Evolutionary conservation across 2,329 filamentous ascomycete genomes (phyloP).

Genomic region (Taxawa tesnikishii): DNA sequence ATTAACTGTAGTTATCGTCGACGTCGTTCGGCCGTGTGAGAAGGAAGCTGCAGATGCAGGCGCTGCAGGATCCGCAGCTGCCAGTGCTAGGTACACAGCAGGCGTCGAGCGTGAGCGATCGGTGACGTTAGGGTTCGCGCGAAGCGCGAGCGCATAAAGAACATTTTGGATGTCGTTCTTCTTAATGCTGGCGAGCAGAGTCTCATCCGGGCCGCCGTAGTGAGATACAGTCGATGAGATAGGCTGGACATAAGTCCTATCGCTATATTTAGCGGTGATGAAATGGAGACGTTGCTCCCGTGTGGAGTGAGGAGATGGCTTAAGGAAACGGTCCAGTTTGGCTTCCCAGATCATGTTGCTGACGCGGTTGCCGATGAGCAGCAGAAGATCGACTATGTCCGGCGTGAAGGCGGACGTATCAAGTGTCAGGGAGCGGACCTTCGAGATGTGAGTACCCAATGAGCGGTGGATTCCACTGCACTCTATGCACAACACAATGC

Average conservation of each 20-base stretch:
- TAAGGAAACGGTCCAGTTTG: conserved; percentile 58
- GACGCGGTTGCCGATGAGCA: conserved; percentile 84
- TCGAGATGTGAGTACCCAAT: conserved; percentile 93
- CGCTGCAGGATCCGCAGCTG: conserved; percentile 79
- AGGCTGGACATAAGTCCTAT: conserved; percentile 67
- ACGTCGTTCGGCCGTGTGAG: conserved; percentile 12
- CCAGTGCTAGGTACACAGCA: conserved; percentile 79
- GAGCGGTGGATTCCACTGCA: conserved; percentile 96
- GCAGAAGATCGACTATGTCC: conserved; percentile 87
- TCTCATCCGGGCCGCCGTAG: conserved; percentile 72
- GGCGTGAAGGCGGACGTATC: conserved; percentile 94
- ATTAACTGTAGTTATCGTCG: conserved; percentile 12
- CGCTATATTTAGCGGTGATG: conserved; percentile 90
- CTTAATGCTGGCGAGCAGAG: conserved; percentile 83
- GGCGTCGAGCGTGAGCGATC: conserved; percentile 84
- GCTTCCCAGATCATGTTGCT: conserved; percentile 98
- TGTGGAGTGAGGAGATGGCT: conserved; percentile 64
- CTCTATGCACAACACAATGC: conserved; percentile 92
- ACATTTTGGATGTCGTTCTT: conserved; percentile 91
- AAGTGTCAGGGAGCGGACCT: conserved; percentile 85
- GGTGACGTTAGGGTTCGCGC: conserved; percentile 72
- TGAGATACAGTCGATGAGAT: conserved; percentile 57
- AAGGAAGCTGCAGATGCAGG: conserved; percentile 47
- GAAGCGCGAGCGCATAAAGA: conserved; percentile 76
- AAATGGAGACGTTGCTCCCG: conserved; percentile 88